Evolutionary conservation across 345 rosid species (phyloP), one percentile per base, ranked within the genome.

Genomic region (Lepidium aucheri): DNA sequence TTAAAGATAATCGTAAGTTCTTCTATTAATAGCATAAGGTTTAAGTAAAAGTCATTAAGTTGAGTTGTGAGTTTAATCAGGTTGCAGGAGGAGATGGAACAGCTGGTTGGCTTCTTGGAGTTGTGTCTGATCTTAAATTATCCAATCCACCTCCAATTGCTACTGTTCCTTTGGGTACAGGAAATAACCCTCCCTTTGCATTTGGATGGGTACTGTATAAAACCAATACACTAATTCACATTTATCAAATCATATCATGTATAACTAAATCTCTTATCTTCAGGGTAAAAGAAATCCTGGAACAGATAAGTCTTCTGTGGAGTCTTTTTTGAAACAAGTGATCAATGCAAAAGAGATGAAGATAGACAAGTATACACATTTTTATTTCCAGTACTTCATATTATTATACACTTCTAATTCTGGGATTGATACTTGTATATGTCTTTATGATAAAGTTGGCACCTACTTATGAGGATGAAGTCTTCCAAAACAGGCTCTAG

Each of bases 71-170:
- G 4, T 26, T 44, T 41, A 14, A 32, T 30, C 36, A 70, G 74
- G 74, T 70, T 60, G 74, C 74, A 53, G 97, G 98, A 62, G 97
- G 98, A 12, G 98, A 93, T 80, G 98, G 97, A 63, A 93, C 98
- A 4, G 98, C 97, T 59, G 84, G 94, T 30, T 93, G 98, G 98
- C 90, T 90, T 61, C 94, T 93, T 68, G 96, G 94, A 62, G 89
- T 86, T 73, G 87, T 93, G 43, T 83, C 82, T 61, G 97, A 90
- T 73, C 94, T 93, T 43, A 85, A 81, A 63, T 70, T 93, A 63
- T 70, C 90, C 24, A 85, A 82, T 73, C 86, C 98, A 4, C 98
- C 97, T 2, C 90, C 97, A 18, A 73, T 93, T 93, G 97, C 96
- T 17, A 90, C 97, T 0, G 85, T 86, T 34, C 97, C 98, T 5